These are phyloP conservation scores for Filobasidium uniguttulatum DNA, from an alignment of 1,284 basidiomycete species.

Conservation along the genomic window DNA sequence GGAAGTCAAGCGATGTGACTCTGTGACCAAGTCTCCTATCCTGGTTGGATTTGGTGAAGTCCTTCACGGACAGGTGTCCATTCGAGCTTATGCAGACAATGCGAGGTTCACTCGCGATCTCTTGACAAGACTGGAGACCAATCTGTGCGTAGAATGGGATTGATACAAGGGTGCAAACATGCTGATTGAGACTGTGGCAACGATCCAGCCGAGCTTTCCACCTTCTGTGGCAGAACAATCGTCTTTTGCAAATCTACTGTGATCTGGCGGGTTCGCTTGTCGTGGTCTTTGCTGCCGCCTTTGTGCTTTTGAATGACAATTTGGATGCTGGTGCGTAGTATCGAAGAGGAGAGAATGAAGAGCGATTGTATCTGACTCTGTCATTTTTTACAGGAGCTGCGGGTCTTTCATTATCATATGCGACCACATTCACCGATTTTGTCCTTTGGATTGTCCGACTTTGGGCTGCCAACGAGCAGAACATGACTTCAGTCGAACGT, in stretches of 20 bases:
- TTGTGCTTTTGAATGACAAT: constrained; percentile 32
- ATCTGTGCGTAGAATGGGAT: constrained; percentile 31
- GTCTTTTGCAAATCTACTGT: constrained; percentile 37
- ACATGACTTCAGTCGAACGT: constrained; percentile 31
- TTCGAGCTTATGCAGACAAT: constrained; percentile 42
- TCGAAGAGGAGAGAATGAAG: background rate
- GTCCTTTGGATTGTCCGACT: constrained; percentile 41
- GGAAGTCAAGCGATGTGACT: constrained; percentile 45
- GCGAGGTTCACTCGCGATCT: constrained; percentile 39
- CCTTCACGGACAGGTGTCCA: constrained; percentile 39
- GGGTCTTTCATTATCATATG: constrained; percentile 18
- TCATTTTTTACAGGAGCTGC: constrained; percentile 13
- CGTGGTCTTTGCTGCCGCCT: constrained; percentile 37
- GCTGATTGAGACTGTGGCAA: constrained; percentile 20
- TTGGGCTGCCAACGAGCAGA: constrained; percentile 38
- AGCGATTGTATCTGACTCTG: background rate
- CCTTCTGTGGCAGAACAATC: constrained; percentile 38
- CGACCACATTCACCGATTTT: constrained; percentile 38
- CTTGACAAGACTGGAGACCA: constrained; percentile 38
- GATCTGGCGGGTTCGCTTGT: constrained; percentile 40
- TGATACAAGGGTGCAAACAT: constrained; percentile 17
- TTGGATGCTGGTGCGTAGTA: constrained; percentile 35
- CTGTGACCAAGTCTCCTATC: constrained; percentile 38
- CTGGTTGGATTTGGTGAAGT: constrained; percentile 43
- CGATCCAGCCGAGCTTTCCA: constrained; percentile 29